Conservation (phyloP, 2,329 filamentous ascomycete species). For the Phyllosticta citribraziliensis region DNA sequence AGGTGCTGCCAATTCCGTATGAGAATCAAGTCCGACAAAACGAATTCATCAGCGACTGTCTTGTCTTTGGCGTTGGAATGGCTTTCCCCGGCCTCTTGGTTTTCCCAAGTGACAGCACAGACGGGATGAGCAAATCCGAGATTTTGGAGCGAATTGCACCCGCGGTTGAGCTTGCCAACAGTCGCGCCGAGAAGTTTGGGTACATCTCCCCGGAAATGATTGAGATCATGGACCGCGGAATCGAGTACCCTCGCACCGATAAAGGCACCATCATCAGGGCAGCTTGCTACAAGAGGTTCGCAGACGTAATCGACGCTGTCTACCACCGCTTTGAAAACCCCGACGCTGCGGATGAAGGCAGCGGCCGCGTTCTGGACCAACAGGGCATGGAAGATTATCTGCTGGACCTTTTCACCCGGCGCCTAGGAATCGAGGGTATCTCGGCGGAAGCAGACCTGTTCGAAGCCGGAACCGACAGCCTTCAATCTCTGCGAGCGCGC, state of each 20-base stretch:
- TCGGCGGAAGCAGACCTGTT: slow-evolving; percentile 47
- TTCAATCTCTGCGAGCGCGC: slow-evolving; percentile 49
- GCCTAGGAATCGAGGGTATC: slow-evolving; percentile 16
- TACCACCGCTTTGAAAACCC: slow-evolving; percentile 23
- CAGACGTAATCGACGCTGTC: slow-evolving; percentile 36
- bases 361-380: slow-evolving; percentile 17
- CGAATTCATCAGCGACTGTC: slow-evolving; percentile 43
- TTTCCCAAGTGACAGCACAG: slow-evolving; percentile 39
- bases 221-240: slow-evolving; percentile 35
- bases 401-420: slow-evolving; percentile 15
- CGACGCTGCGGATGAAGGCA: background rate
- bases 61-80: slow-evolving; percentile 48
- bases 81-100: slow-evolving; percentile 45
- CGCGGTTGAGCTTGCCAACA: slow-evolving; percentile 42
- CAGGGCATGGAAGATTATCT: slow-evolving; percentile 24
- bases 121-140: slow-evolving; percentile 33
- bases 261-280: slow-evolving; percentile 49
- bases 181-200: slow-evolving; percentile 41
- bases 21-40: slow-evolving; percentile 48
- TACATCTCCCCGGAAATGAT: slow-evolving; percentile 46
- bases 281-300: slow-evolving; percentile 41
- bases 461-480: slow-evolving; percentile 46
- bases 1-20: slow-evolving; percentile 38
- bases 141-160: slow-evolving; percentile 42
- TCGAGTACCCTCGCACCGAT: slow-evolving; percentile 43